Percentiles rank a stretch among this genome's conserved stretches.
These are phyloP conservation scores for Sporothrix luriei DNA, from an alignment of 2,329 filamentous ascomycete genomes.

Conservation along the genomic window DNA sequence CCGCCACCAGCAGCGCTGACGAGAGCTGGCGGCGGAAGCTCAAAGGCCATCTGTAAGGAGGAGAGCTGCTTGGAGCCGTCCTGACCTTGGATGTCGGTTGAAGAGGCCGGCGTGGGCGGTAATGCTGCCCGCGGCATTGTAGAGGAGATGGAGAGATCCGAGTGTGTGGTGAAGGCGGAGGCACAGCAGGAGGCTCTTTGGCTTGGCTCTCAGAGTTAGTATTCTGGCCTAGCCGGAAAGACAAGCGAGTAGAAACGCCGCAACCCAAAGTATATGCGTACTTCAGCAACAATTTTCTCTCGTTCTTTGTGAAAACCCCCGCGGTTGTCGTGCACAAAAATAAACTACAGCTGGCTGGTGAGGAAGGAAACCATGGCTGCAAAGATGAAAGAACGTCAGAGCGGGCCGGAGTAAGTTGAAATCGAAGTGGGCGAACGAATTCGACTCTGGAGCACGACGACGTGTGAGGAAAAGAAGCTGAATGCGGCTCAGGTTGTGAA, in stretches of 20 bases:
- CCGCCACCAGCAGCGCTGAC: conserved; percentile 43
- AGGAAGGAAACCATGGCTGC: conserved; percentile 9
- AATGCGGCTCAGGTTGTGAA: conserved; percentile 4
- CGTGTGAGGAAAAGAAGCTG: background rate
- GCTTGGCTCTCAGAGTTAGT: background rate
- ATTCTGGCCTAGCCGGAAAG: background rate
- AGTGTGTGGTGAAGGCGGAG: background rate
- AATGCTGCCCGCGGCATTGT: conserved; percentile 66
- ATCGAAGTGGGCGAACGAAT: background rate
- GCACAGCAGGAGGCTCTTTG: background rate
- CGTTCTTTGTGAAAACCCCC: background rate
- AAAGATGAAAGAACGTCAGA: background rate
- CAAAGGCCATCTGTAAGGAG: conserved; percentile 68
- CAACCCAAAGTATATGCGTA: background rate
- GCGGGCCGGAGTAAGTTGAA: background rate
- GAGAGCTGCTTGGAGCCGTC: conserved; percentile 64
- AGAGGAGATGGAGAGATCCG: background rate
- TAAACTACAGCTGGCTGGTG: background rate
- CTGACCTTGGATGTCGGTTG: conserved; percentile 75
- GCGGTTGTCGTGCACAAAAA: background rate
- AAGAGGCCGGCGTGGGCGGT: conserved; percentile 77
- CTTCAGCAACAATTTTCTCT: background rate
- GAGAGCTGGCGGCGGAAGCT: conserved; percentile 76
- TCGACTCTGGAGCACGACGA: background rate
- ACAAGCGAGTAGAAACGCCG: background rate